phyloP scores from a whole-genome alignment of 768 basidiomycete species.

The Trametes meyenii region DNA sequence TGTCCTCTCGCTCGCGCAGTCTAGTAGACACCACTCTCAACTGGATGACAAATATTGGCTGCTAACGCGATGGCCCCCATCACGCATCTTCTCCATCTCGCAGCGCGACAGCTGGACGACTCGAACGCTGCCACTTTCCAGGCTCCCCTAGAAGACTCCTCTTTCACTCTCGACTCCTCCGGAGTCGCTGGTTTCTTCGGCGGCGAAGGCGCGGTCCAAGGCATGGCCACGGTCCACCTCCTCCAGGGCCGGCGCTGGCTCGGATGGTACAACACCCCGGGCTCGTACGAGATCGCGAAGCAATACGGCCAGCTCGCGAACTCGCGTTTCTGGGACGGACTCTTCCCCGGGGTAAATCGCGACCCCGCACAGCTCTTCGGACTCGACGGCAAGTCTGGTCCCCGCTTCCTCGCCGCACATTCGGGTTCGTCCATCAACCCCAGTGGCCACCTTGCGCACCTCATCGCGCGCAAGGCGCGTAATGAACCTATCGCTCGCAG shows the following conservation, averaged over 20 bases:
- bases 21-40: not conserved
- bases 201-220: slow-evolving; percentile 17
- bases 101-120: too few species aligned
- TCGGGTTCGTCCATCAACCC: slow-evolving; percentile 7
- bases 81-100: not conserved
- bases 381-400: slow-evolving; percentile 15
- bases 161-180: slow-evolving; percentile 17
- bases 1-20: not conserved
- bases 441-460: slow-evolving; percentile 18
- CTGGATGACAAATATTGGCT: not conserved
- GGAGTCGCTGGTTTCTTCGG: slow-evolving; percentile 24
- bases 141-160: not conserved
- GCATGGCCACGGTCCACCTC: slow-evolving; percentile 23
- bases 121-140: not conserved
- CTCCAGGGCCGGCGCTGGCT: slow-evolving; percentile 15
- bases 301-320: slow-evolving; percentile 22
- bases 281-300: slow-evolving; percentile 22
- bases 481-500: not conserved
- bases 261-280: slow-evolving; percentile 23
- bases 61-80: not conserved
- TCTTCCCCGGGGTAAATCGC: slow-evolving; percentile 18
- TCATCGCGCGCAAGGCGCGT: slow-evolving; percentile 12
- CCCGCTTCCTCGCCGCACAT: slow-evolving; percentile 18
- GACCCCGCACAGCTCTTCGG: slow-evolving; percentile 21
- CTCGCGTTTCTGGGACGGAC: slow-evolving; percentile 19